Conservation (phyloP, 192 early-diverging fungal species). For the Borealophlyctis nickersoniae region DNA sequence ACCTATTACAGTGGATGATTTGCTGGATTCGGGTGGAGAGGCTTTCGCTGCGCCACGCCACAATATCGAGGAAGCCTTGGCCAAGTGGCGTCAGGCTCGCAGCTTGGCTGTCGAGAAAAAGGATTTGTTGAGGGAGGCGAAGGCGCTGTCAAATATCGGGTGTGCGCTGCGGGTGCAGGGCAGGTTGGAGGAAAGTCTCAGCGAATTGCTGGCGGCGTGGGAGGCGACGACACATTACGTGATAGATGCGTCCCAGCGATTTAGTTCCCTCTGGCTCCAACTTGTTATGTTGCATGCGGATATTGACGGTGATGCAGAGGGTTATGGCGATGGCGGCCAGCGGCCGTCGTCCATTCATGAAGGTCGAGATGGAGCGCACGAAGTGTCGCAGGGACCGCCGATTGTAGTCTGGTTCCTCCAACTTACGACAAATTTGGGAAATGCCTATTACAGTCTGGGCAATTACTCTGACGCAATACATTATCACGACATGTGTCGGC, state of each 20-base stretch:
- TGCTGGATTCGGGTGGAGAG: slow-evolving; percentile 25
- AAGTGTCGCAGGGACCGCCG: slow-evolving; percentile 47
- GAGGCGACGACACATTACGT: slow-evolving; percentile 35
- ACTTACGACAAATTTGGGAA: slow-evolving; percentile 51
- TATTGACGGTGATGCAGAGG: slow-evolving; percentile 26
- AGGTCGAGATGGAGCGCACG: background rate
- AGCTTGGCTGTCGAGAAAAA: slow-evolving; percentile 34
- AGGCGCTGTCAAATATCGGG: slow-evolving; percentile 36
- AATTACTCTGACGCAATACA: slow-evolving; percentile 44
- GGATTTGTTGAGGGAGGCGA: slow-evolving; percentile 33
- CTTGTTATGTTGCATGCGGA: slow-evolving; percentile 37
- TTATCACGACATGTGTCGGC: slow-evolving; percentile 42
- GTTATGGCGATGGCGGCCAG: slow-evolving; percentile 5
- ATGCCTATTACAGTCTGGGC: slow-evolving; percentile 40
- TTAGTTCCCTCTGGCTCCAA: slow-evolving; percentile 40
- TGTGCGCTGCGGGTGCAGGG: slow-evolving; percentile 34
- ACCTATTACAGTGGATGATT: slow-evolving; percentile 19
- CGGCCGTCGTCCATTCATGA: slow-evolving; percentile 1
- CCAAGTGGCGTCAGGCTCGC: slow-evolving; percentile 38
- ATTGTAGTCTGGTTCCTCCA: slow-evolving; percentile 52
- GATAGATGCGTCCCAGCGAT: slow-evolving; percentile 12
- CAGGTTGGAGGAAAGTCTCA: slow-evolving; percentile 26
- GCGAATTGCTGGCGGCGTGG: slow-evolving; percentile 33
- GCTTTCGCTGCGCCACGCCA: slow-evolving; percentile 24
- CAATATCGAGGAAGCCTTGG: slow-evolving; percentile 32